These are phyloP conservation scores for Perilla frutescens DNA, from an alignment of 257 asterid genomes.

Conservation along the genomic window DNA sequence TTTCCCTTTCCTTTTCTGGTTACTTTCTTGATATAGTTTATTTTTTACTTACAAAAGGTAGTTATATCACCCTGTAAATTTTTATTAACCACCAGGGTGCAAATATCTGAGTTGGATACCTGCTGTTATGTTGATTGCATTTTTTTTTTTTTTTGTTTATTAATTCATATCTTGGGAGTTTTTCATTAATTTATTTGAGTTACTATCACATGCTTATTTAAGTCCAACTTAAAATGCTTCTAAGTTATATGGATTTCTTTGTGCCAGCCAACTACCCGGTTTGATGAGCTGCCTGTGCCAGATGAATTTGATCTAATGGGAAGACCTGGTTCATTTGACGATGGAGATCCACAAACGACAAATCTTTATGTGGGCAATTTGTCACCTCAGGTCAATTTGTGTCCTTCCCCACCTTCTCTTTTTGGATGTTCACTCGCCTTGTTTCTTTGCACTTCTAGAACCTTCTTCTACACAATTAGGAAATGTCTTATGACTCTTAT, in stretches of 20 bases:
- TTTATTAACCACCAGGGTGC: not conserved
- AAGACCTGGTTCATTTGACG: constrained; percentile 89
- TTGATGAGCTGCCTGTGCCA: constrained; percentile 95
- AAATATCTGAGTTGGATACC: constrained; percentile 1
- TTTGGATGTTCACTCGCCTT: constrained; percentile 2
- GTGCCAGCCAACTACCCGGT: constrained; percentile 77
- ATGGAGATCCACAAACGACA: constrained; percentile 96
- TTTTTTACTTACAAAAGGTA: constrained; percentile 9
- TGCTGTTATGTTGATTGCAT: constrained; percentile 21
- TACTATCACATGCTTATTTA: not conserved
- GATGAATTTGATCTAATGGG: constrained; percentile 92
- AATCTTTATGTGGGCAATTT: constrained; percentile 93
- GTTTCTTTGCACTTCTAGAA: constrained; percentile 21
- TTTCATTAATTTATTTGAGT: constrained; percentile 4
- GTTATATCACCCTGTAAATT: constrained; percentile 1
- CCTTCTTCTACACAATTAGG: not conserved
- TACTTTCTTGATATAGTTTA: not conserved
- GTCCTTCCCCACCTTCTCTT: not conserved
- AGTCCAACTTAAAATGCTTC: constrained; percentile 22
- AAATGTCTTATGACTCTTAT: not conserved
- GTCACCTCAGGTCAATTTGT: constrained; percentile 75
- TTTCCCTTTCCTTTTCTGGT: not conserved
- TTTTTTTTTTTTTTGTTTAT: not conserved
- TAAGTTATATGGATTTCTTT: constrained; percentile 33
- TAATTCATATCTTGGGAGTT: constrained; percentile 6